Evolutionary conservation across 2,329 filamentous ascomycete species (phyloP).

Genomic region (Colletotrichum sp.): DNA sequence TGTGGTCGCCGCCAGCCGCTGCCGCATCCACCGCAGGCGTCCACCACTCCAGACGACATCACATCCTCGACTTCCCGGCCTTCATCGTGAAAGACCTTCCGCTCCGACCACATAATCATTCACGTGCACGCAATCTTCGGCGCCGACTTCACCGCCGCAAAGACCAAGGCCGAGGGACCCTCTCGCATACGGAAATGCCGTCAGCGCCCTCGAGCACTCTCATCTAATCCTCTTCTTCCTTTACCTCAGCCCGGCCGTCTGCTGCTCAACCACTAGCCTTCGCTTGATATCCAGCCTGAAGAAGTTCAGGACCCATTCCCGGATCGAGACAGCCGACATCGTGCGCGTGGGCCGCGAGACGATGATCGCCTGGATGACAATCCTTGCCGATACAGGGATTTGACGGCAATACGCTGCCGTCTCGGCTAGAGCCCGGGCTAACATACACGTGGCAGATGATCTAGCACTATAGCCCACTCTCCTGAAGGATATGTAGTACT

Average conservation of each 20-base stretch:
- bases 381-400: background rate
- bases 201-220: background rate
- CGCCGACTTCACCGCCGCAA: background rate
- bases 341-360: background rate
- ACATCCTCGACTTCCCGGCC: background rate
- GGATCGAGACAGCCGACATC: background rate
- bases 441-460: background rate
- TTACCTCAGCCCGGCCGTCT: background rate
- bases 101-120: background rate
- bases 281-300: background rate
- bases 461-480: background rate
- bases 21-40: background rate
- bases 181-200: background rate
- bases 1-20: background rate
- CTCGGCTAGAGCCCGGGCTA: background rate
- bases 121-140: background rate
- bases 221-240: background rate
- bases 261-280: background rate
- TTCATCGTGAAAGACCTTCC: background rate
- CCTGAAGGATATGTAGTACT: background rate
- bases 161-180: background rate
- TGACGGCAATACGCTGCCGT: background rate
- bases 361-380: background rate
- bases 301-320: background rate
- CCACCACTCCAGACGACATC: background rate